These are phyloP conservation scores for Carpinus viminea DNA, from an alignment of 306 rosid genomes.

Conservation along the genomic window DNA sequence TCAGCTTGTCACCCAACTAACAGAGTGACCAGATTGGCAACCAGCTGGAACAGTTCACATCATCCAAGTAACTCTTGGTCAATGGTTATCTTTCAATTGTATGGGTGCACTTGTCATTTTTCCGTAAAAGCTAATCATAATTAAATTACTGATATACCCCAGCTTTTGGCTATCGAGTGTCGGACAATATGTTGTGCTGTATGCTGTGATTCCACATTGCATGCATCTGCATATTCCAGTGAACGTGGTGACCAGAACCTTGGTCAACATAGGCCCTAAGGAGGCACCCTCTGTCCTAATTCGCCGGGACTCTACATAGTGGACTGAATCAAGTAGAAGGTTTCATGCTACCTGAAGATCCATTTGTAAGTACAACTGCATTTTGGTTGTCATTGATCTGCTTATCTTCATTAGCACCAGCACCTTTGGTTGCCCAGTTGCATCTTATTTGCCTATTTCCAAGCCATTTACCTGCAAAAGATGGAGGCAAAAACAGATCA, in stretches of 20 bases:
- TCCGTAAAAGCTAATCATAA: neutral
- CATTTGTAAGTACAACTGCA: slow-evolving; percentile 61
- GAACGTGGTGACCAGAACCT: neutral
- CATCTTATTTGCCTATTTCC: slow-evolving; percentile 67
- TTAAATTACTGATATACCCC: neutral
- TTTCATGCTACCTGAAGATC: slow-evolving; percentile 52
- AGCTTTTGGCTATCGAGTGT: neutral
- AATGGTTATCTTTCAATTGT: neutral
- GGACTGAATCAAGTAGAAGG: slow-evolving; percentile 16
- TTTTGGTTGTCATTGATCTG: slow-evolving; percentile 51
- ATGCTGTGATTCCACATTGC: neutral
- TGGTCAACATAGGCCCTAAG: neutral
- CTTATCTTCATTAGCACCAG: slow-evolving; percentile 51
- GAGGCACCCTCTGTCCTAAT: neutral
- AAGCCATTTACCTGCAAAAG: slow-evolving; percentile 56
- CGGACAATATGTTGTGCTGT: neutral
- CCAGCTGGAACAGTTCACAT: neutral
- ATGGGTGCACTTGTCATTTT: neutral
- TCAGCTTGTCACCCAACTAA: neutral
- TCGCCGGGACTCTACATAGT: slow-evolving; percentile 2
- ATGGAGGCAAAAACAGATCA: slow-evolving; percentile 22
- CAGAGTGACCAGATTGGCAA: neutral
- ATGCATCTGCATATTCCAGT: slow-evolving; percentile 12
- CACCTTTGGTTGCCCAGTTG: slow-evolving; percentile 69
- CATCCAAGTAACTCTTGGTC: neutral